Base-by-base conservation (phyloP, 2,329 filamentous ascomycete species). In the Acrocalymma vagum region DNA sequence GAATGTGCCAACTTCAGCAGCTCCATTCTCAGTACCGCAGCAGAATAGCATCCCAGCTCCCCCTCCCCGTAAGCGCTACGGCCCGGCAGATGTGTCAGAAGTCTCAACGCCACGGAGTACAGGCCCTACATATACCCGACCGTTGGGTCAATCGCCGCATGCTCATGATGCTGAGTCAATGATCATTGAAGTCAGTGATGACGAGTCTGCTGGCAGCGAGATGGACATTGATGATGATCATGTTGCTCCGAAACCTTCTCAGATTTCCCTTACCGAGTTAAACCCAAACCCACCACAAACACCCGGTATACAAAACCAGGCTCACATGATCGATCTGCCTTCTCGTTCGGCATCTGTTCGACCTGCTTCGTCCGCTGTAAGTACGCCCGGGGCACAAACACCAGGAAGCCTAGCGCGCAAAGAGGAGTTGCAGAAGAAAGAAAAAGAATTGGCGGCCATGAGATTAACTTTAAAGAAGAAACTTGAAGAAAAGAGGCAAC, bases 161-260 rank as follows among this genome's bases (percentile, higher is more conserved):
- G 51, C 62, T 16, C 60, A 61, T 32, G 73, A 79, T 35, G 78
- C 85, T 16, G 78, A 84, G 33, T 80, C 80, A 3, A 80, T 95
- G 36, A 81, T 96, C 25, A 95, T 96, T 53, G 83, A 95, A 51
- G 86, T 95, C 25, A 95, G 90, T 62, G 92, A 95, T 18, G 83
- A 86, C 51, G 84, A 86, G 42, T 75, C 64, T 18, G 81, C 77
- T 16, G 77, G 74, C 6, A 78, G 84, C 30, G 84, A 84, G 41
- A 87, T 86, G 83, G 85, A 88, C 22, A 76, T 86, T 16, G 71
- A 73, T 22, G 71, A 72, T 37, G 82, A 82, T 17, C 82, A 79
- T 30, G 77, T 75, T 8, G 72, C 36, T 21, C 15, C 53, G 15
- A 30, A 41, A 23, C 17, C 51, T 28, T n/a, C 50, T 38, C 11